Evolutionary conservation across 805 yeast genomes (phyloP).

Genomic region (Candida tammaniensis): DNA sequence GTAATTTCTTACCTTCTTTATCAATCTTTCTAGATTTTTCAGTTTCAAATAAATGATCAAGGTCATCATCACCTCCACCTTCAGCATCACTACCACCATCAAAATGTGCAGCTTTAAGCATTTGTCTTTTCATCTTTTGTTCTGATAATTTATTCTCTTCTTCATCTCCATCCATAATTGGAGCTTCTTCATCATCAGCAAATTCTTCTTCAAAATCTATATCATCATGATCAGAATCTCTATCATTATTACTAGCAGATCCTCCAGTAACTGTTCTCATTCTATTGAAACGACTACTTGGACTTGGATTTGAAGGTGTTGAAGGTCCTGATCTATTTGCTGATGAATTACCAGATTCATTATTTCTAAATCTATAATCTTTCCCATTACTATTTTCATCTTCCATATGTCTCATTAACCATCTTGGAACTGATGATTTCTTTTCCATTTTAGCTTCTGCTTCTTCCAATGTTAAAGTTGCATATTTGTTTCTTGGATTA

Average conservation of each 20-base stretch:
- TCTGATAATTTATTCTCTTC: slow-evolving; percentile 92
- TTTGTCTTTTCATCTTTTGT: slow-evolving; percentile 75
- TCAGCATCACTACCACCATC: slow-evolving; percentile 54
- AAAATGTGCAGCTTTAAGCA: slow-evolving; percentile 77
- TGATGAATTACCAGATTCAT: slow-evolving; percentile 8
- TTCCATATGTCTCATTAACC: slow-evolving; percentile 92
- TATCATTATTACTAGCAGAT: slow-evolving; percentile 35
- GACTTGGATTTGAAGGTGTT: slow-evolving; percentile 2
- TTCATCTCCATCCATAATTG: slow-evolving; percentile 93
- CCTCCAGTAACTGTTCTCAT: slow-evolving; percentile 45
- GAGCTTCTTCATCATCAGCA: slow-evolving; percentile 98
- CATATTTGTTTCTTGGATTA: slow-evolving; percentile 89
- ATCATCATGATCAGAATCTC: slow-evolving; percentile 84
- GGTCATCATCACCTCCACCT: slow-evolving; percentile 51
- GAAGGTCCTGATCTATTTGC: slow-evolving; percentile 8
- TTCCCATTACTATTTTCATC: slow-evolving; percentile 46
- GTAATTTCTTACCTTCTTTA: slow-evolving; percentile 83
- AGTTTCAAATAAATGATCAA: slow-evolving; percentile 70
- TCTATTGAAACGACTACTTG: slow-evolving; percentile 11
- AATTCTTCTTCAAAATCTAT: slow-evolving; percentile 95
- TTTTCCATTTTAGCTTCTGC: slow-evolving; percentile 94
- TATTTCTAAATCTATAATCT: slow-evolving; percentile 46
- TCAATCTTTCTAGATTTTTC: slow-evolving; percentile 67
- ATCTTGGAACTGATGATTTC: slow-evolving; percentile 75
- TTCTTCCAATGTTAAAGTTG: slow-evolving; percentile 91